Conservation (phyloP, 305 asterid genomes). For the Plantago coronopus region DNA sequence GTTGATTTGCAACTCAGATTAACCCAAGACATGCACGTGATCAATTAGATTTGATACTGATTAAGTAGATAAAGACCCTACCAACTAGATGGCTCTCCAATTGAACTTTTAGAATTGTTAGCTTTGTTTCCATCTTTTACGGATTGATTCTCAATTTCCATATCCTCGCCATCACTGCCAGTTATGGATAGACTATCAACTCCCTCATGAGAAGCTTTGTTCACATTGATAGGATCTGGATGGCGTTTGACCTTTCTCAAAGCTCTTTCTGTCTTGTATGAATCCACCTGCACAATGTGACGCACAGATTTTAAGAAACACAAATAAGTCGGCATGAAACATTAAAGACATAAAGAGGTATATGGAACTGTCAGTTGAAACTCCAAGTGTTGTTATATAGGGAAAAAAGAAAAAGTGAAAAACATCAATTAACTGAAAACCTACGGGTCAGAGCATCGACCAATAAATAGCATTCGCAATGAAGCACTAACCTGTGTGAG, state of each 20-base stretch:
- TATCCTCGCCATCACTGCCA: conserved; percentile 40
- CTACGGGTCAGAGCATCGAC: too few relatives aligned
- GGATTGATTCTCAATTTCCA: conserved; percentile 48
- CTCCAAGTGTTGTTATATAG: background rate
- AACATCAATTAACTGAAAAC: too few relatives aligned
- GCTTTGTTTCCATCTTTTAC: conserved; percentile 38
- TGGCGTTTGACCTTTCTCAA: conserved; percentile 68
- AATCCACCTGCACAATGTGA: conserved; percentile 53
- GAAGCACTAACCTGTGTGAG: too few relatives aligned
- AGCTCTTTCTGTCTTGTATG: conserved; percentile 58
- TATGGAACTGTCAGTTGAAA: background rate
- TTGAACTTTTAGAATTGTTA: conserved; percentile 36
- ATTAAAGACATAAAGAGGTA: background rate
- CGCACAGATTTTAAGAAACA: conserved; percentile 13
- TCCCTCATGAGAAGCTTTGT: conserved; percentile 31
- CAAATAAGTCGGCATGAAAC: background rate
- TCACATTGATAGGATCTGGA: conserved; percentile 43
- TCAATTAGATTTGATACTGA: conserved; percentile 8
- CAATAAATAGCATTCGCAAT: too few relatives aligned
- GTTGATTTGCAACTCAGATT: background rate
- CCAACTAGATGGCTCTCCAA: conserved; percentile 81
- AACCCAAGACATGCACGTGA: conserved; percentile 18
- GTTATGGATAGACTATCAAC: conserved; percentile 32
- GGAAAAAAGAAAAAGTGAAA: too few relatives aligned
- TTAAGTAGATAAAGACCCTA: conserved; percentile 25